These are phyloP conservation scores for Candolleomyces eurysporus DNA, from an alignment of 768 basidiomycete genomes.

Conservation along the genomic window DNA sequence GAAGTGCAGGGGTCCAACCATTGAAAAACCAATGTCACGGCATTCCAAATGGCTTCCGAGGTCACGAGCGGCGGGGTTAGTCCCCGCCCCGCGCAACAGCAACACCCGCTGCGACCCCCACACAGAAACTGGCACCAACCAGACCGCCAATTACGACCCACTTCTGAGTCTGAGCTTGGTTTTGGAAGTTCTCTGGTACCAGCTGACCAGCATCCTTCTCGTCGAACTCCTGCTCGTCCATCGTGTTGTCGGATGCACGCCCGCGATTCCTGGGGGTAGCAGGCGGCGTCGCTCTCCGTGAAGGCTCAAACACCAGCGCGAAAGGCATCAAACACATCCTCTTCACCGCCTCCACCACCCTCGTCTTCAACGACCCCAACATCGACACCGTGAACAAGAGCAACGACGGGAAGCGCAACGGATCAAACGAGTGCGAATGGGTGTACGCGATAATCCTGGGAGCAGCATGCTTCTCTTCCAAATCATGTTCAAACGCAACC, in stretches of 20 bases:
- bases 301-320: not conserved
- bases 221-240: not conserved
- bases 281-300: not conserved
- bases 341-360: constrained; percentile 3
- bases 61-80: not conserved
- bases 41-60: no score
- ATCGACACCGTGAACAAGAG: constrained; percentile 61
- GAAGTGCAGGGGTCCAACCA: no score
- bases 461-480: not conserved
- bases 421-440: constrained; percentile 44
- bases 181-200: not conserved
- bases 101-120: constrained; percentile 6
- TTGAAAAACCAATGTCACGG: no score
- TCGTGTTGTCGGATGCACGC: not conserved
- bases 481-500: not conserved
- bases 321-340: not conserved
- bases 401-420: constrained; percentile 65
- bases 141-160: constrained; percentile 6
- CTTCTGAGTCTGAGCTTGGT: not conserved
- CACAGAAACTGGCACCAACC: constrained; percentile 6
- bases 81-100: not conserved
- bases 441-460: constrained; percentile 1
- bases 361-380: constrained; percentile 39
- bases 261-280: not conserved
- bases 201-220: not conserved